phyloP scores from a whole-genome alignment of 2,329 filamentous ascomycete genomes.

The Scedosporium aurantiacum region DNA sequence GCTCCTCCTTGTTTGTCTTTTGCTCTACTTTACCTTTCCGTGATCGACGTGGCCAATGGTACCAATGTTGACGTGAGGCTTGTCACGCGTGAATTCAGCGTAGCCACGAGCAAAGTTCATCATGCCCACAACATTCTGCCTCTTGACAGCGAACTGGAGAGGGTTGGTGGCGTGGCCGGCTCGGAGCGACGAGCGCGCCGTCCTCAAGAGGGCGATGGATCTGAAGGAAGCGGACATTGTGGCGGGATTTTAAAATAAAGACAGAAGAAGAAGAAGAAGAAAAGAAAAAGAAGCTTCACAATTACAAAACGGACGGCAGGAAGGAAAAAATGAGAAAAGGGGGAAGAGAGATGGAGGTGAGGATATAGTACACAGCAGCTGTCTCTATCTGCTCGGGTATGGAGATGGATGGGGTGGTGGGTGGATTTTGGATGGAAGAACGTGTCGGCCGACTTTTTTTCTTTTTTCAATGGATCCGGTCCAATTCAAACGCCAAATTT shows the following conservation, averaged over 20 bases:
- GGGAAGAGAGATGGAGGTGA: neutral
- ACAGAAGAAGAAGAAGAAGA: neutral
- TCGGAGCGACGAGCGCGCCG: constrained; percentile 64
- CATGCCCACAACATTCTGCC: constrained; percentile 51
- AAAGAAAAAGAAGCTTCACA: constrained; percentile 1
- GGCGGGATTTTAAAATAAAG: constrained; percentile 11
- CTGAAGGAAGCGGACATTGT: constrained; percentile 75
- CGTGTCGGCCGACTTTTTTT: constrained; percentile 1
- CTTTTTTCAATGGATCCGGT: neutral
- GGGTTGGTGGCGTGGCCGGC: constrained; percentile 61
- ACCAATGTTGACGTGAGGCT: constrained; percentile 98
- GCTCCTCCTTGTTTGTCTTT: too few species aligned
- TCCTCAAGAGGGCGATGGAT: constrained; percentile 69
- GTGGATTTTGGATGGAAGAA: neutral
- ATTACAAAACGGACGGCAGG: neutral
- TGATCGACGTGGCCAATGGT: constrained; percentile 99
- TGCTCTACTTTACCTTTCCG: constrained; percentile 63
- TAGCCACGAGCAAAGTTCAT: constrained; percentile 56
- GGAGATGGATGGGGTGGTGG: neutral
- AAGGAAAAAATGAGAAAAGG: neutral
- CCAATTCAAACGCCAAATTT: neutral
- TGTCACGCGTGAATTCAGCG: constrained; percentile 71
- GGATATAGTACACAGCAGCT: constrained; percentile 2
- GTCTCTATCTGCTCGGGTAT: neutral
- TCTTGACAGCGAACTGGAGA: constrained; percentile 57